A percentile compares a stretch with the other conserved stretches of the same genome.
These are phyloP conservation scores for Teratosphaeria pseudoeucalypti DNA, from an alignment of 2,329 filamentous ascomycete species.

Conservation along the genomic window DNA sequence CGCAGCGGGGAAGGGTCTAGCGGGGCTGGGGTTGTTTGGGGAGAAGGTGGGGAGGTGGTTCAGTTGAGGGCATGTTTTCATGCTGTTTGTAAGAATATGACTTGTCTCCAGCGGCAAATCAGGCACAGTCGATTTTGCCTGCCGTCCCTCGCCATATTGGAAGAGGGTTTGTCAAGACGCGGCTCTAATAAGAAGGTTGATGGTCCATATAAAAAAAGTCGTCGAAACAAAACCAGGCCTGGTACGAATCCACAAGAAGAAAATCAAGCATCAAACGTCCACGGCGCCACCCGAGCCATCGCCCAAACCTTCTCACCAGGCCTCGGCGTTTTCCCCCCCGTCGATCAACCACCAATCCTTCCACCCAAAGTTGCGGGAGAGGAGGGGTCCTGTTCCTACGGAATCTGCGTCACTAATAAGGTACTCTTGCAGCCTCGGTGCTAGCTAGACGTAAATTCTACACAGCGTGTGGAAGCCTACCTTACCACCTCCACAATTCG, in stretches of 20 bases:
- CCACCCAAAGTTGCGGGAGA: background rate
- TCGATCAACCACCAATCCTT: background rate
- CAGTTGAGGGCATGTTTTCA: constrained; percentile 5
- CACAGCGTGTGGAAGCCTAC: no score
- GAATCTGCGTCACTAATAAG: background rate
- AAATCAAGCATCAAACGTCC: background rate
- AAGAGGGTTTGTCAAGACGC: background rate
- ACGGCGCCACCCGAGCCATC: background rate
- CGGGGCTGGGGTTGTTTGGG: constrained; percentile 2
- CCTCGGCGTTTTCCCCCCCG: background rate
- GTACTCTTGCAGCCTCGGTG: no score
- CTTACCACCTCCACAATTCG: no score
- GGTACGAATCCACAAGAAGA: background rate
- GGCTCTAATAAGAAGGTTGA: no score
- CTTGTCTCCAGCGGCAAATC: no score
- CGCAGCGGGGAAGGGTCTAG: constrained; percentile 1
- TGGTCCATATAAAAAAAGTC: no score
- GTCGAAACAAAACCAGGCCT: no score
- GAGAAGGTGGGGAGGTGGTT: constrained; percentile 13
- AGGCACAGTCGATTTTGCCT: background rate
- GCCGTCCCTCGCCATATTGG: background rate
- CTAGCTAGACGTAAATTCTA: no score
- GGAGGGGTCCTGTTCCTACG: no score
- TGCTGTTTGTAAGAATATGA: background rate
- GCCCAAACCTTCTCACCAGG: background rate